Evolutionary conservation across 2,329 filamentous ascomycete genomes (phyloP).

Genomic region (Nigrospora sphaerica): DNA sequence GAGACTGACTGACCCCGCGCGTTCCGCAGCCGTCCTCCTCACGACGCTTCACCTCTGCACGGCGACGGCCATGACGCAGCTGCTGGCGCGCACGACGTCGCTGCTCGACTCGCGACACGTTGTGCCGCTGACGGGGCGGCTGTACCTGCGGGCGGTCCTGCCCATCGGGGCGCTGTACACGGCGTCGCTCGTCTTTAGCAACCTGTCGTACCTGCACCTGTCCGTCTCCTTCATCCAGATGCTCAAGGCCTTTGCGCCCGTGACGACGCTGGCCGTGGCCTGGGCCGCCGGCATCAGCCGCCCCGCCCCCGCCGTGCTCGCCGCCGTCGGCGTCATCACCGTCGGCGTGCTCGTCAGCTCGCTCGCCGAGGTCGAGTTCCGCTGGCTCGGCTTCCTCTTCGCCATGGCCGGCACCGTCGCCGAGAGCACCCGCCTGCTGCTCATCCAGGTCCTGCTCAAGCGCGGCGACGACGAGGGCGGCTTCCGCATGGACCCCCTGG

Average conservation of each 20-base stretch:
- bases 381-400: conserved; percentile 56
- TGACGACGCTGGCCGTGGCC: conserved; percentile 36
- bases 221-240: conserved; percentile 64
- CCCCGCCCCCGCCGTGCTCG: conserved; percentile 40
- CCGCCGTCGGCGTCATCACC: conserved; percentile 44
- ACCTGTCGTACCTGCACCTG: conserved; percentile 60
- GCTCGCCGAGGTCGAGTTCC: conserved; percentile 60
- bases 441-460: conserved; percentile 74
- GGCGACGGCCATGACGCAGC: conserved; percentile 56
- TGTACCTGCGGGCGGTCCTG: conserved; percentile 56
- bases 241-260: conserved; percentile 42
- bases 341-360: conserved; percentile 42
- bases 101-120: conserved; percentile 55
- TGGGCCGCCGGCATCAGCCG: conserved; percentile 12
- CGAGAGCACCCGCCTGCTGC: conserved; percentile 72
- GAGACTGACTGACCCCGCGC: too few species aligned
- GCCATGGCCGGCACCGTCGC: conserved; percentile 72
- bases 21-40: conserved; percentile 42
- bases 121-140: conserved; percentile 51
- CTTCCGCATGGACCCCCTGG: conserved; percentile 79
- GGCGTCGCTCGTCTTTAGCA: conserved; percentile 57
- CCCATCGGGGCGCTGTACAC: conserved; percentile 61
- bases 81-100: conserved; percentile 54
- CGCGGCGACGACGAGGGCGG: conserved; percentile 48
- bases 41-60: conserved; percentile 62